Base-by-base conservation (phyloP, 345 rosid genomes). In the Ceriops tagal region DNA sequence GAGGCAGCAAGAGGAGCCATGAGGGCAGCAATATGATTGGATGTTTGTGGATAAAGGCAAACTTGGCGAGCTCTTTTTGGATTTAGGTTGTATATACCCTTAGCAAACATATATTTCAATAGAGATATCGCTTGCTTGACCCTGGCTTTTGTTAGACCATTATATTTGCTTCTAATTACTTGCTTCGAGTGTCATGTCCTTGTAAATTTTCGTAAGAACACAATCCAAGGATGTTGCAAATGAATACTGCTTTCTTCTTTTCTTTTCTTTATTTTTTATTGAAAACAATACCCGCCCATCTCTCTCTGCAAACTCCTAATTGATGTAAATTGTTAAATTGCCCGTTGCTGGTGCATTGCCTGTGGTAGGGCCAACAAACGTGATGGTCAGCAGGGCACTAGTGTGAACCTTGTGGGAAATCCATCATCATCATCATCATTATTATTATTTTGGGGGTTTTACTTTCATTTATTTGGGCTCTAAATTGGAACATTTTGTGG, bases 1-100 rank as follows among this genome's bases (percentile, higher is more conserved):
- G 80, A 77, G 13, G 73, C 80, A 26, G 80, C 80, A 9, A 68
- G 80, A 68, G 80, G 80, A 64, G 80, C 80, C 5, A 10, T 77
- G 62, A 61, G 80, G 57, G 80, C 80, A 21, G 77, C 80, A 18
- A 51, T 68, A 63, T 66, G 27, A 70, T 53, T 43, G 19, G 13
- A 3, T 43, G 5, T 43, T 43, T 43, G 49, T 43, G 19, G 49
- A 43, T 4, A 43, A 43, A 43, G 49, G 18, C 49, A 3, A 13
- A 13, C 49, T 43, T 43, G 49, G 49, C 5, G 49, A 39, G 15
- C 46, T 39, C 46, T 5, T 46, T 24, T 46, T 46, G 75, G 47
- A 58, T 63, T 49, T 71, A 60, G 71, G 55, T 39, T 76, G 73
- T 31, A 4, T 71, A 64, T 75, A 30, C 62, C 51, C 57, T 58